Evolutionary conservation across 306 rosid species (phyloP), one percentile per base, ranked within the genome.

Genomic region (Acacia crassicarpa): DNA sequence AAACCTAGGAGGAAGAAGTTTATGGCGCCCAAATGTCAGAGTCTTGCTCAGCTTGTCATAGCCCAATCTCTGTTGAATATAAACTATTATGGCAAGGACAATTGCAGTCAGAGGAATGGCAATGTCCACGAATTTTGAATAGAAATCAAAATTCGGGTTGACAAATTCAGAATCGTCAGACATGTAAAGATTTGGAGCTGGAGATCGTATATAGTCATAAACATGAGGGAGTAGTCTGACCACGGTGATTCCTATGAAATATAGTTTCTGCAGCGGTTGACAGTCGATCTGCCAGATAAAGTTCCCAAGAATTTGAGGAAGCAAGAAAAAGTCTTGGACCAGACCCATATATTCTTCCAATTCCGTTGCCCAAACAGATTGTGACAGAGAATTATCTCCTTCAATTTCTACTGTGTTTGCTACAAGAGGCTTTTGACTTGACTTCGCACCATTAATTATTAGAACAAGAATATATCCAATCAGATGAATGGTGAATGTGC

Each of bases 161-260:
- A 90, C 92, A 84, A 93, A 87, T 82, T 95, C 97, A 25, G 88
- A 92, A 40, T 89, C 93, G 78, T 86, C 91, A 0, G 89, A 80
- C 53, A 92, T 83, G 87, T 91, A 95, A 33, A 95, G 94, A 88
- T 91, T 87, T 27, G 56, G 82, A 84, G 81, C 58, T 0, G 91
- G 97, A 75, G 94, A 91, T 78, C 87, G 88, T 23, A 90, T 46
- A 79, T 83, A 90, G 73, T 95, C 97, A 65, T 93, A 95, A 78
- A 89, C 23, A 85, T 93, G 99, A 78, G 99, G 99, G 70, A 95
- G 86, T 35, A 95, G 89, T 80, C 98, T 92, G 77, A 93, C 94
- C 84, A 87, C 25, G 17, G 98, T 93, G 88, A 92, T 91, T 72
- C 97, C 96, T 13, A 93, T 62, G 69, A 89, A 93, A 84, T 95